Conservation (phyloP, 2,329 filamentous ascomycete species). For the Claviceps sp. region DNA sequence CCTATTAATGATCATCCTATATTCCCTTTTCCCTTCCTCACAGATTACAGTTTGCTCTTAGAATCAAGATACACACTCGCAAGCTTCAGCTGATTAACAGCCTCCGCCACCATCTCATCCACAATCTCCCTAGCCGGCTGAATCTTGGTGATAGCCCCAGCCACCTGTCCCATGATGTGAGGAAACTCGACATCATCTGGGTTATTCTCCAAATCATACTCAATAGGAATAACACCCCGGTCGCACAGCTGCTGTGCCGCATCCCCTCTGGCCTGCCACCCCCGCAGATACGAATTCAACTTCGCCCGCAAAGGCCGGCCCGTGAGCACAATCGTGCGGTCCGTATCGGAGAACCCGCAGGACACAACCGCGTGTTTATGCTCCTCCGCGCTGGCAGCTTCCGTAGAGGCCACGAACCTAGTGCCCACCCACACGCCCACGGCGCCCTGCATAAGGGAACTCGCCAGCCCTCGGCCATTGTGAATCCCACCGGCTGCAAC, state of each 20-base stretch:
- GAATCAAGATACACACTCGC: slow-evolving; percentile 44
- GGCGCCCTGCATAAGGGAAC: slow-evolving; percentile 76
- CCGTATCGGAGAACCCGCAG: slow-evolving; percentile 68
- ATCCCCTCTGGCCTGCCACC: slow-evolving; percentile 65
- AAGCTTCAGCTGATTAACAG: slow-evolving; percentile 50
- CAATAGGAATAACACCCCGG: slow-evolving; percentile 65
- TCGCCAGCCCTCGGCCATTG: slow-evolving; percentile 69
- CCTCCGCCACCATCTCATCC: slow-evolving; percentile 76
- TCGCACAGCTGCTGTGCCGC: slow-evolving; percentile 66
- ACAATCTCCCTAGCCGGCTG: slow-evolving; percentile 76
- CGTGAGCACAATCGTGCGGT: slow-evolving; percentile 68
- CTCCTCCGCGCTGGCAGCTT: slow-evolving; percentile 66
- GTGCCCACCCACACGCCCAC: slow-evolving; percentile 90
- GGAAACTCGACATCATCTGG: slow-evolving; percentile 67
- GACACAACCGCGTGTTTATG: slow-evolving; percentile 76
- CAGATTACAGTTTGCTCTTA: not conserved
- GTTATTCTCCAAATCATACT: slow-evolving; percentile 70
- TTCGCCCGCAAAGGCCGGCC: slow-evolving; percentile 70
- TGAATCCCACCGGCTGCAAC: slow-evolving; percentile 82
- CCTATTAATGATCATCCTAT: too few species aligned
- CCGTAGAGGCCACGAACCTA: slow-evolving; percentile 70
- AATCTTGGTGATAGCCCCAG: slow-evolving; percentile 61
- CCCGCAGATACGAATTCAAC: slow-evolving; percentile 70
- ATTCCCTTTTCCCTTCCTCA: not conserved
- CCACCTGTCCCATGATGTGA: slow-evolving; percentile 89